Percentiles rank a stretch among this genome's conserved stretches.
Conservation (phyloP, 2,329 filamentous ascomycete genomes). For the Sporothrix protearum region DNA sequence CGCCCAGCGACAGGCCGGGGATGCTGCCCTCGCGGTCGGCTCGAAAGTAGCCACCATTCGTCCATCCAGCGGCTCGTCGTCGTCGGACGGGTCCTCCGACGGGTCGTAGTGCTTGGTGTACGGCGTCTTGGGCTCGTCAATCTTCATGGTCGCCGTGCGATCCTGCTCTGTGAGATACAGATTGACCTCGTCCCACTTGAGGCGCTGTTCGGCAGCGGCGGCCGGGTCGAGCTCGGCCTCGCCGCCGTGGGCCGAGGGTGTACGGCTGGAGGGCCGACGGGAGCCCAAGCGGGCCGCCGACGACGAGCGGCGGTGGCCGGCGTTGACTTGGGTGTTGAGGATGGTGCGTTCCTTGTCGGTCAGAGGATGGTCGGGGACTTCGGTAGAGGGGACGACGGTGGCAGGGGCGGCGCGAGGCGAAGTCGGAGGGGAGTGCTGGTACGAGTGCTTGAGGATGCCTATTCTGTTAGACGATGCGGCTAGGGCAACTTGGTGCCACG, state of each 20-base stretch:
- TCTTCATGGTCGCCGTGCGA: slow-evolving; percentile 95
- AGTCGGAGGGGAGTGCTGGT: slow-evolving; percentile 57
- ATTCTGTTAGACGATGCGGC: not conserved
- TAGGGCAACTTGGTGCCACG: not conserved
- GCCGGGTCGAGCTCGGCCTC: slow-evolving; percentile 35
- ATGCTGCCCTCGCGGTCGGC: slow-evolving; percentile 63
- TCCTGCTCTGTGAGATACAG: slow-evolving; percentile 96
- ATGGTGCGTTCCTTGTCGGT: slow-evolving; percentile 86
- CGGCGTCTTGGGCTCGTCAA: slow-evolving; percentile 96
- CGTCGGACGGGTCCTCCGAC: slow-evolving; percentile 78
- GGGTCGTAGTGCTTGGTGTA: slow-evolving; percentile 92
- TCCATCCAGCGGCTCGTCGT: slow-evolving; percentile 62
- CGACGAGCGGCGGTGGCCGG: slow-evolving; percentile 80
- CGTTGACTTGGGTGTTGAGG: slow-evolving; percentile 91
- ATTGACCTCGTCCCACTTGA: slow-evolving; percentile 99
- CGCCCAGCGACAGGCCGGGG: slow-evolving; percentile 84
- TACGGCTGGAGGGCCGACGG: slow-evolving; percentile 65
- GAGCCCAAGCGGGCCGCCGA: slow-evolving; percentile 66
- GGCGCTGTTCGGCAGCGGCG: slow-evolving; percentile 63
- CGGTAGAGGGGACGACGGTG: slow-evolving; percentile 42
- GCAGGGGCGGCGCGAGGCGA: slow-evolving; percentile 37
- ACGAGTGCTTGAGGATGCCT: slow-evolving; percentile 96
- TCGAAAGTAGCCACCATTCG: slow-evolving; percentile 20
- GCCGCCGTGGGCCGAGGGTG: slow-evolving; percentile 43
- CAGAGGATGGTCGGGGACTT: slow-evolving; percentile 46